Evolutionary conservation across 148 eudicot species (phyloP).

Genomic region (Beta vulgaris): DNA sequence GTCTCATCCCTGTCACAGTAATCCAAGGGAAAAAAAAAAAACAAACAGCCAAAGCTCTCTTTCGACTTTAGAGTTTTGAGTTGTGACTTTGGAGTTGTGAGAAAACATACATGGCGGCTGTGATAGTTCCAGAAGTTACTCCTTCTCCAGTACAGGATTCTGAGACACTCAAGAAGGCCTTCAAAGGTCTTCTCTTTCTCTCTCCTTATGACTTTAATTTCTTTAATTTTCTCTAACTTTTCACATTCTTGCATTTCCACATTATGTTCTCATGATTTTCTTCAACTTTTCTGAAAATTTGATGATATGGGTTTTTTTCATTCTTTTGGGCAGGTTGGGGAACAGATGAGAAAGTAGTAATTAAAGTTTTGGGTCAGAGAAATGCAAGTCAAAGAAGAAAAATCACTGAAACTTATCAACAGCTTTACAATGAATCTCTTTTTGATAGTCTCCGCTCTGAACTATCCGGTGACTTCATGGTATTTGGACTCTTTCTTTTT

Average conservation of each 20-base stretch:
- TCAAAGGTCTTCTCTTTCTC: conserved; percentile 34
- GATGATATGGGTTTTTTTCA: conserved; percentile 7
- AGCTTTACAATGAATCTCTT: conserved; percentile 51
- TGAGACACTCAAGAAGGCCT: conserved; percentile 50
- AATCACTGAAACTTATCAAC: conserved; percentile 62
- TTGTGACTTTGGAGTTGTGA: no score
- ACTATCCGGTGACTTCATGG: conserved; percentile 66
- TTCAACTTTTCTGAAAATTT: not conserved
- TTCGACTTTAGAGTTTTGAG: no score
- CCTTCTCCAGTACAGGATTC: conserved; percentile 64
- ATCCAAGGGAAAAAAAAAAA: no score
- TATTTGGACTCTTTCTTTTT: not conserved
- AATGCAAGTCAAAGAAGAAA: conserved; percentile 61
- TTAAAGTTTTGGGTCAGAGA: conserved; percentile 58
- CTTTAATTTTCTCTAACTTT: not conserved
- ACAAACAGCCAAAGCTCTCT: not conserved
- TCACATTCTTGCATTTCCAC: not conserved
- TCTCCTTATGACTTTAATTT: not conserved
- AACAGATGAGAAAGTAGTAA: conserved; percentile 59
- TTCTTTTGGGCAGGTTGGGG: conserved; percentile 65
- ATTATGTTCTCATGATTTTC: not conserved
- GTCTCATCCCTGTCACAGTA: no score
- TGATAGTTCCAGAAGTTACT: conserved; percentile 46
- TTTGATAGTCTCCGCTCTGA: conserved; percentile 52
- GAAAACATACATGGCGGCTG: conserved; percentile 24